These are phyloP conservation scores for Escallonia herrerae DNA, from an alignment of 129 eudicot genomes.

Conservation along the genomic window DNA sequence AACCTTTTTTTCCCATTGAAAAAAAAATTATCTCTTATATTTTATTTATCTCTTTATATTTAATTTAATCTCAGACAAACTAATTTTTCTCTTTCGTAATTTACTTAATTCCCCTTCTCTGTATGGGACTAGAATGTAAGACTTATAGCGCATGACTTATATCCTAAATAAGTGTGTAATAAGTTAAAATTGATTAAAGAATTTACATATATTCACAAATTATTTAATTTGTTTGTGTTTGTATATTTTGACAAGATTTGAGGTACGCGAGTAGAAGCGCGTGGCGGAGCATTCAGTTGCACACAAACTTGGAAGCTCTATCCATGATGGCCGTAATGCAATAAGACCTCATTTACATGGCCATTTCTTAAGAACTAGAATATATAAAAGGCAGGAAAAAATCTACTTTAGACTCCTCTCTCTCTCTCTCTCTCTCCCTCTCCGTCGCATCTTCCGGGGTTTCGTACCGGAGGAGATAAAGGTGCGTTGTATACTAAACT, in stretches of 20 bases:
- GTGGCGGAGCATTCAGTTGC: no score
- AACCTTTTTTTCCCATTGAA: no score
- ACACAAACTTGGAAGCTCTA: no score
- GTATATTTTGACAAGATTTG: no score
- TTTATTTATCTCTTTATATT: no score
- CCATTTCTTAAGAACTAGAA: not conserved
- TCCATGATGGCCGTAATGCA: slow-evolving; percentile 18
- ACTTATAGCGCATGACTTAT: not conserved
- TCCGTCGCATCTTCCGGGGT: slow-evolving; percentile 28
- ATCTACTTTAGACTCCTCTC: not conserved
- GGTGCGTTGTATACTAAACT: slow-evolving; percentile 27
- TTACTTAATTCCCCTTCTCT: not conserved
- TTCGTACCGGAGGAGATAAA: slow-evolving; percentile 30
- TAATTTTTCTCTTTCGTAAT: no score
- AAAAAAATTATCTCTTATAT: no score
- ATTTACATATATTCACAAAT: no score
- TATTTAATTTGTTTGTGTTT: no score
- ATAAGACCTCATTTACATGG: slow-evolving; percentile 1
- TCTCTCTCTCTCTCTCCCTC: not conserved
- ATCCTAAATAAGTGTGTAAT: not conserved
- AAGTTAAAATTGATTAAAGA: no score
- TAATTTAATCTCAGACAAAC: no score
- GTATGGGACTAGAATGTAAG: not conserved
- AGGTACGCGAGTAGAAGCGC: no score
- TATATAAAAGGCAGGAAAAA: slow-evolving; percentile 17